Percentiles rank a stretch among this genome's conserved stretches.
These are phyloP conservation scores for Gentiana macrophylla DNA, from an alignment of 257 asterid genomes.

Conservation along the genomic window DNA sequence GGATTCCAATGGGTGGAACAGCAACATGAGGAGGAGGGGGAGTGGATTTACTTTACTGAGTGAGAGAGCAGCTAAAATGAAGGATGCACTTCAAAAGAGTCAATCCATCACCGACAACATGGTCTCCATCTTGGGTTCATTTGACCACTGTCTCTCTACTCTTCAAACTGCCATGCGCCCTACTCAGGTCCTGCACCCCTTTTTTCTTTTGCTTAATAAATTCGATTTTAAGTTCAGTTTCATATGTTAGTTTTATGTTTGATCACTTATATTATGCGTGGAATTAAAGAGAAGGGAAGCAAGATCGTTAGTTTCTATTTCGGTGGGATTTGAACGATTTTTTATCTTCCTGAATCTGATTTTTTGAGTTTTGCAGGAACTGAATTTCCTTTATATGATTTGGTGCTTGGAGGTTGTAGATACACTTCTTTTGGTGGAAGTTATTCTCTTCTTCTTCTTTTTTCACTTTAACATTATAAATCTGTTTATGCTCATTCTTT, in stretches of 20 bases:
- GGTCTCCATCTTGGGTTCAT: conserved; percentile 37
- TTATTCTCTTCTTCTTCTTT: too few relatives aligned
- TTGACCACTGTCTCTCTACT: conserved; percentile 40
- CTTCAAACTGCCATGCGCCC: conserved; percentile 45
- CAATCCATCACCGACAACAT: conserved; percentile 33
- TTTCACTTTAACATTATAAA: too few relatives aligned
- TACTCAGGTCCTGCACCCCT: conserved; percentile 24
- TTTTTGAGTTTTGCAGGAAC: too few relatives aligned
- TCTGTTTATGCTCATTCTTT: too few relatives aligned
- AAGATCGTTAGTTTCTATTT: not conserved
- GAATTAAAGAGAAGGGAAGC: not conserved
- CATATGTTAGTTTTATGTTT: not conserved
- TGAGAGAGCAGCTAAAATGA: conserved; percentile 31
- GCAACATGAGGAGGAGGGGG: conserved; percentile 12
- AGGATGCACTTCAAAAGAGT: conserved; percentile 27
- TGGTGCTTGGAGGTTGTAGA: too few relatives aligned
- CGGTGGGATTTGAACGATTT: not conserved
- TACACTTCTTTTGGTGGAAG: too few relatives aligned
- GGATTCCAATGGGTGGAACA: conserved; percentile 14
- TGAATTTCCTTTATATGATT: conserved; percentile 2
- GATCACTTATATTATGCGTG: not conserved
- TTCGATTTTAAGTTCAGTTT: not conserved
- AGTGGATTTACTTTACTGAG: conserved; percentile 26
- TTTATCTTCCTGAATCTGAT: conserved; percentile 11
- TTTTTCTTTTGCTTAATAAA: not conserved